Percentiles rank a stretch among this genome's conserved stretches.
Conservation (phyloP, 768 basidiomycete species). For the Calocera viscosa region DNA sequence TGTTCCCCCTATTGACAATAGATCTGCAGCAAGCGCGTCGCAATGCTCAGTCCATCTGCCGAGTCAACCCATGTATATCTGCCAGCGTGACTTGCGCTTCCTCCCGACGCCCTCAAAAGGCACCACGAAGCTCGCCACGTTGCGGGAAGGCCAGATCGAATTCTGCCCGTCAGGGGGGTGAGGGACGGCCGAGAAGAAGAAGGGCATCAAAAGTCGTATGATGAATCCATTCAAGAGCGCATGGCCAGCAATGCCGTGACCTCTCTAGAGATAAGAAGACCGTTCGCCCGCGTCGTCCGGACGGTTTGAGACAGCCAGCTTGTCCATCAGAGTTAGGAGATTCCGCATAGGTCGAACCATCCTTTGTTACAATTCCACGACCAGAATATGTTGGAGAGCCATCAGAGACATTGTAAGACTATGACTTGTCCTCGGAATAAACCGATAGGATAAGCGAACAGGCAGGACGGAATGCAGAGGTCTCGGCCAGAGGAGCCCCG, state of each 20-base stretch:
- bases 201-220: neutral
- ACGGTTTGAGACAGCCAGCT: neutral
- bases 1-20: too few species aligned
- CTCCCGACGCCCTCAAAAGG: neutral
- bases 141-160: neutral
- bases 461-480: neutral
- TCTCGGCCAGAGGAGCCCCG: neutral
- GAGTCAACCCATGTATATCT: too few species aligned
- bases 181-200: neutral
- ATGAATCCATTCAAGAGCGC: neutral
- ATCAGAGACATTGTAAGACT: neutral
- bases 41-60: too few species aligned
- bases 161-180: neutral
- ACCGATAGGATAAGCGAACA: neutral
- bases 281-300: neutral
- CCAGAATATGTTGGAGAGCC: neutral
- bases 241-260: neutral
- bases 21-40: too few species aligned
- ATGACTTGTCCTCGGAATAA: neutral
- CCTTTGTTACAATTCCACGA: neutral
- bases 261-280: neutral
- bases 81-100: too few species aligned
- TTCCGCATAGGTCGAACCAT: neutral
- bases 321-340: neutral
- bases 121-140: neutral